Conservation (phyloP, 305 asterid species). For the Withania somnifera region DNA sequence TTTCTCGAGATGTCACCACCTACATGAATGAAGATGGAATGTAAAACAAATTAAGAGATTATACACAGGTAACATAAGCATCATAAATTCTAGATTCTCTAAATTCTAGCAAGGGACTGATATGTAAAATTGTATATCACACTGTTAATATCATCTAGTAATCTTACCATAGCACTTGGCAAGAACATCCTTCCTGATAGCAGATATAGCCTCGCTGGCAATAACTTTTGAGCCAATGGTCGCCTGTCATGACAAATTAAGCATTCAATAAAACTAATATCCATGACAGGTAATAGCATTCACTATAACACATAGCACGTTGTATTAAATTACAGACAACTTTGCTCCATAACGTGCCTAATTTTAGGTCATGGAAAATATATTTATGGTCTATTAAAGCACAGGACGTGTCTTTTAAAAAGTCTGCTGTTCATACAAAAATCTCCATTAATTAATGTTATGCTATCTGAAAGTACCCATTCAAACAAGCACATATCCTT, state of each 20-base stretch:
- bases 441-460: neutral
- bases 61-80: neutral
- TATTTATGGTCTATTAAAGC: neutral
- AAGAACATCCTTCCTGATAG: constrained; percentile 87
- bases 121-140: neutral
- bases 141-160: neutral
- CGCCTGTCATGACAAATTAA: constrained; percentile 34
- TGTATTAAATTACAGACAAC: too few species aligned
- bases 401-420: neutral
- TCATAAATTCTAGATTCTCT: neutral
- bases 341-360: neutral
- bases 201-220: constrained; percentile 89
- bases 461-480: neutral
- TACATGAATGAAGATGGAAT: constrained; percentile 14
- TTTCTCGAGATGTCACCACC: constrained; percentile 97
- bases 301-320: neutral
- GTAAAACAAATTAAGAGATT: neutral
- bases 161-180: constrained; percentile 94
- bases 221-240: constrained; percentile 86
- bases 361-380: neutral
- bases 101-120: neutral
- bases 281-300: neutral
- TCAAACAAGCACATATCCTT: neutral
- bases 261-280: neutral
- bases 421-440: neutral